Evolutionary conservation across 176 grass and related monocot genomes (phyloP).

Genomic region (Phragmites australis): DNA sequence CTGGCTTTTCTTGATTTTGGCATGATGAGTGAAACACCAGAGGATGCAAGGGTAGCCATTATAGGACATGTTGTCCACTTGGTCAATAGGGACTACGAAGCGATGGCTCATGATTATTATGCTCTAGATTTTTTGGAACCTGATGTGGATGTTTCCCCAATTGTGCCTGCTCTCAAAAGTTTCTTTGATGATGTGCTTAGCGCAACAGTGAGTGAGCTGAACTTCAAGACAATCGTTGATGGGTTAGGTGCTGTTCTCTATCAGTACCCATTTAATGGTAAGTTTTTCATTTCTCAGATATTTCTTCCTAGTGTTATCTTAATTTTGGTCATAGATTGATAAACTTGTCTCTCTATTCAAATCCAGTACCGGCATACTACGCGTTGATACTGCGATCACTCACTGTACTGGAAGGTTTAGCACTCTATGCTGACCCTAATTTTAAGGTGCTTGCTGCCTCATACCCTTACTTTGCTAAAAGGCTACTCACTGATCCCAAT

Average conservation of each 20-base stretch:
- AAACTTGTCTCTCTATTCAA: conserved; percentile 41
- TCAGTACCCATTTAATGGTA: conserved; percentile 93
- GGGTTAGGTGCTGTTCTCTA: conserved; percentile 90
- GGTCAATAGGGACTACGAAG: conserved; percentile 97
- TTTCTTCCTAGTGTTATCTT: not conserved
- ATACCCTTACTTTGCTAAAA: conserved; percentile 99
- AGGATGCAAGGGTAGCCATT: conserved; percentile 88
- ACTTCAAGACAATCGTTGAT: conserved; percentile 96
- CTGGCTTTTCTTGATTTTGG: conserved; percentile 99
- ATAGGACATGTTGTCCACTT: conserved; percentile 95
- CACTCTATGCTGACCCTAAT: conserved; percentile 89
- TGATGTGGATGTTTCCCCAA: conserved; percentile 88
- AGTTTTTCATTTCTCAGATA: conserved; percentile 38
- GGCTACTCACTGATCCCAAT: conserved; percentile 94
- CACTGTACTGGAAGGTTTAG: conserved; percentile 96
- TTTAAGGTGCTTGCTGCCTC: conserved; percentile 99
- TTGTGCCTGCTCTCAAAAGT: conserved; percentile 78
- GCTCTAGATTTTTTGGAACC: conserved; percentile 78
- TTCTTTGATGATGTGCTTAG: conserved; percentile 95
- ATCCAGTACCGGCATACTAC: conserved; percentile 92
- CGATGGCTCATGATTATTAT: conserved; percentile 97
- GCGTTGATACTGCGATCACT: conserved; percentile 89
- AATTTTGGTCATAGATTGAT: conserved; percentile 30
- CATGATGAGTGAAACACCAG: conserved; percentile 99
- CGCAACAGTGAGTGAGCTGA: conserved; percentile 96